A percentile compares a stretch with the other conserved stretches of the same genome.
phyloP scores from a whole-genome alignment of 2,329 filamentous ascomycete species.

The Aspergillus sergii region DNA sequence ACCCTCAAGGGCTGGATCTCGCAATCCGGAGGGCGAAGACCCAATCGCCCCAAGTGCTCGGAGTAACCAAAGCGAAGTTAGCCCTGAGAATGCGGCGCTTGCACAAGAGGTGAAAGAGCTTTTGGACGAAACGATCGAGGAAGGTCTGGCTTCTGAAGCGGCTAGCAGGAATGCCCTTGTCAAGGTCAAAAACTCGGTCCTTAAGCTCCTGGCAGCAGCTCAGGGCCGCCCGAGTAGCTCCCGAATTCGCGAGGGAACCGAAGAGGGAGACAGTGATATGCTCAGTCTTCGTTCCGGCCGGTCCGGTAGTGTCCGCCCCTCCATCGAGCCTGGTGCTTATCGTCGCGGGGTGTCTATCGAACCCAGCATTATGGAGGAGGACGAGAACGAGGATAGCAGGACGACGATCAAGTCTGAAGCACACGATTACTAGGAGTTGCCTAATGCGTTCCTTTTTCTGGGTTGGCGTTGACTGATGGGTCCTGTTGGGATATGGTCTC shows the following conservation, averaged over 20 bases:
- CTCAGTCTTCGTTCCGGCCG: constrained; percentile 32
- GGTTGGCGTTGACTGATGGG: constrained; percentile 21
- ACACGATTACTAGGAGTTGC: constrained; percentile 27
- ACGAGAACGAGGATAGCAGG: constrained; percentile 41
- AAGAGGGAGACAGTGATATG: constrained; percentile 34
- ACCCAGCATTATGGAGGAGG: constrained; percentile 42
- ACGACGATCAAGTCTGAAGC: constrained; percentile 37
- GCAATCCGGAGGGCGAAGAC: constrained; percentile 62
- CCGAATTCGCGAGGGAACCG: constrained; percentile 35
- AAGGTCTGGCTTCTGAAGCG: constrained; percentile 44
- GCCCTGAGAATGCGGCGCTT: constrained; percentile 55
- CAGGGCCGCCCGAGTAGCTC: constrained; percentile 43
- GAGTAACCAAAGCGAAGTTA: constrained; percentile 51
- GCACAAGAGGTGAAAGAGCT: constrained; percentile 60
- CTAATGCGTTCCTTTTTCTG: constrained; percentile 11
- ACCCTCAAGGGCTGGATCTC: constrained; percentile 42
- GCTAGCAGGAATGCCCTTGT: constrained; percentile 49
- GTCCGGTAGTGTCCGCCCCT: constrained; percentile 33
- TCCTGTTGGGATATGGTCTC: constrained; percentile 4
- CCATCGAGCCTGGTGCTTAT: constrained; percentile 29
- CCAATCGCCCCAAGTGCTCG: constrained; percentile 53
- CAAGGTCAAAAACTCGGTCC: constrained; percentile 48
- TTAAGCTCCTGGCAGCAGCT: constrained; percentile 53
- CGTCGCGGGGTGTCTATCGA: constrained; percentile 34
- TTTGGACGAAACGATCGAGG: constrained; percentile 59